phyloP scores from a whole-genome alignment of 208 protist species.

The Crithidia brevicula region DNA sequence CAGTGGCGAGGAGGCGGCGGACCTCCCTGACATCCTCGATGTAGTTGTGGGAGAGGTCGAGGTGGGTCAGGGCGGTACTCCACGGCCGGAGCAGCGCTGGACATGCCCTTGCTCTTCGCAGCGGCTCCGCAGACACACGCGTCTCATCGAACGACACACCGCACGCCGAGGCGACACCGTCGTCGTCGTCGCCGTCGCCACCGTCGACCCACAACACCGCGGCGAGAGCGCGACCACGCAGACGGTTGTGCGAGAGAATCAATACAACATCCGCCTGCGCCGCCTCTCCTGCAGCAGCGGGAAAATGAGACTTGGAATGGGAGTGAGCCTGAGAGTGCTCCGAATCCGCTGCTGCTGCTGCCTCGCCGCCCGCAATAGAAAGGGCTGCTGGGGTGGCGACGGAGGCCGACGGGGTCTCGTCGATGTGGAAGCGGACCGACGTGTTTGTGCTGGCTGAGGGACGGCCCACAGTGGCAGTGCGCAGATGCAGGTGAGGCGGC shows the following conservation, averaged over 20 bases:
- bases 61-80: conserved; percentile 19
- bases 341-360: neutral
- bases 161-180: neutral
- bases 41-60: conserved; percentile 44
- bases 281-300: no score
- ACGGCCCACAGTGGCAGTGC: neutral
- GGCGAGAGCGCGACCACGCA: conserved; percentile 15
- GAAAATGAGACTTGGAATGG: no score
- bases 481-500: neutral
- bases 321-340: no score
- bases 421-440: conserved; percentile 5
- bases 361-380: neutral
- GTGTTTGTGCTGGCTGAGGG: conserved; percentile 11
- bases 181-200: neutral
- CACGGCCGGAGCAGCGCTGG: conserved; percentile 21
- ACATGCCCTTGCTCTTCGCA: neutral
- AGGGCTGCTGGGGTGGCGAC: neutral
- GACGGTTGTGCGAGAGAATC: conserved; percentile 25
- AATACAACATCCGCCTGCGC: neutral
- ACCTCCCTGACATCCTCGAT: conserved; percentile 33
- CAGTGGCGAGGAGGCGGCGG: conserved; percentile 4
- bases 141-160: neutral
- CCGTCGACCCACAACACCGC: conserved; percentile 4
- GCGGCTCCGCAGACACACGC: neutral
- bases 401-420: neutral